Evolutionary conservation across 2,329 filamentous ascomycete genomes (phyloP), one percentile per base, ranked within the genome.

Genomic region (Fusarium nelsonii): DNA sequence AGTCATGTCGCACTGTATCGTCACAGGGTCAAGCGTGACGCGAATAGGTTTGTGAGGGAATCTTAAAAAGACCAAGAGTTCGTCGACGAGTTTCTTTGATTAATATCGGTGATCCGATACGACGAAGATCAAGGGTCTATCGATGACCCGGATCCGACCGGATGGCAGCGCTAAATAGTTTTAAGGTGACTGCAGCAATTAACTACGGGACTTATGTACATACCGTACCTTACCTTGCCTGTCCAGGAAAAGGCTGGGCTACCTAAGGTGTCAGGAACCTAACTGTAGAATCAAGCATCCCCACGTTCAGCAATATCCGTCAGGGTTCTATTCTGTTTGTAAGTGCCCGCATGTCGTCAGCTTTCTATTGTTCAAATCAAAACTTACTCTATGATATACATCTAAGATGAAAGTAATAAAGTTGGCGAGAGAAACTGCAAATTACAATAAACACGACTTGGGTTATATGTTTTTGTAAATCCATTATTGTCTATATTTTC

Each of bases 1-100:
- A 60, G 72, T 74, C 71, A 74, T 65, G 71, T 74, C 68, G 69
- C 68, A 73, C 62, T 65, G 58, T 71, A 52, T 63, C 53, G 62
- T 71, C 68, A 68, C 68, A 65, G 60, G 71, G 50, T 45, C 69
- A 46, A 59, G 43, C 45, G 41, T 33, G 36, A 51, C 8, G 34
- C n/a, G n/a, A 39, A 23, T 23, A 23, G 23, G 48, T 50, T 70
- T 44, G 28, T 26, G 53, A 66, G 40, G 43, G 50, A 68, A 46
- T 41, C 52, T 59, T 20, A 53, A 39, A 32, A 18, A 12, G 30
- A 45, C 41, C 23, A 28, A 39, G 34, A 51, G 48, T 40, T 50
- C 43, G 20, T 51, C 23, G 23, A 54, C 41, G 37, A 49, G 12
- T 39, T 43, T 12, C 23, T 39, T 55, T 44, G 33, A 14, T 45